Base-by-base conservation (phyloP, 352 stramenopile genomes). In the Discostella stelligera region DNA sequence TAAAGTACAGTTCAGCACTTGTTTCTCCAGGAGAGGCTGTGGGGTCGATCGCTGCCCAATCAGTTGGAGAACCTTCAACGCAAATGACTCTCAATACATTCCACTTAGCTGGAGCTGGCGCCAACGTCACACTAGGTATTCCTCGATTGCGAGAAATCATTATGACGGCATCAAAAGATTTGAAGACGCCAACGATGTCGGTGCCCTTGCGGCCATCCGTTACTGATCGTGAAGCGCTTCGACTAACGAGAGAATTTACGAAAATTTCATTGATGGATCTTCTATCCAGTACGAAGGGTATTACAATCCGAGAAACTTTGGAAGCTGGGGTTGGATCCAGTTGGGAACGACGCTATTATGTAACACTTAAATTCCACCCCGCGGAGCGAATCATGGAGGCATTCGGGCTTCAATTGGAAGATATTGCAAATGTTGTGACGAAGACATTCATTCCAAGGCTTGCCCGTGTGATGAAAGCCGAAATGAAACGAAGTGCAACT, bases 51-150 rank as follows among this genome's bases (percentile, higher is more conserved):
- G 97, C 97, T 60, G 98, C 97, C 30, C 97, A 99, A 90, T 98
- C 94, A 75, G 96, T 99, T 79, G 97, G 98, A 48, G 98, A 99
- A 83, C 98, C 98, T n/a, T 99, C 97, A 32, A 99, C 98, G 6
- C 98, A 99, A 87, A 99, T 99, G 98, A 99, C 98, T 63, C 92
- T 99, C 9, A 99, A 99, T 90, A 99, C 98, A 37, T 99, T 99
- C 90, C 98, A 99, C 82, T 93, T 99, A 84, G 98, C 98, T 56
- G 98, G 98, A 52, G 97, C 97, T 81, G 97, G 96, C 41, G 97
- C 96, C 48, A 99, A 99, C 88, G 97, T 99, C 49, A 99, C 98
- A 30, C 90, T 99, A 48, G 96, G 98, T 82, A 99, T 99, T 80
- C 98, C 98, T 59, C 96, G 98, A 84, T 86, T 99, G 80, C 93